Evolutionary conservation across 805 yeast genomes (phyloP).

Genomic region (Cyberlindnera saturnus): DNA sequence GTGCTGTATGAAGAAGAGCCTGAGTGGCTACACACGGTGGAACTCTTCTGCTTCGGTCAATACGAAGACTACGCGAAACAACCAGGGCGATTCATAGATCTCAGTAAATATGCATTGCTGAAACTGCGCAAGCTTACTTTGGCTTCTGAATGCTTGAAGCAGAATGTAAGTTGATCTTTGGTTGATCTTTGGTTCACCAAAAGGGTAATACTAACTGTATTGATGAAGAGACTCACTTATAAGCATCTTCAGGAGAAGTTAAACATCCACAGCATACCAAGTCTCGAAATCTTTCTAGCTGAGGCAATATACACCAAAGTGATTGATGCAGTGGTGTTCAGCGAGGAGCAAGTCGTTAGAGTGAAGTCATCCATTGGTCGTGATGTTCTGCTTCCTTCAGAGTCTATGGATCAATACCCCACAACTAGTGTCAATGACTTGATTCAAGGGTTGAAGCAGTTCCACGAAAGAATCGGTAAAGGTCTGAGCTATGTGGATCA

Average conservation of each 20-base stretch:
- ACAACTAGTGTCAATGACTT: constrained; percentile 8
- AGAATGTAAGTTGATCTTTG: constrained; percentile 7
- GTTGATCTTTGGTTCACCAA: background rate
- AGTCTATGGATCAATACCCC: constrained; percentile 4
- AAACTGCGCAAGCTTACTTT: constrained; percentile 20
- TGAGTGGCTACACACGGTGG: constrained; percentile 15
- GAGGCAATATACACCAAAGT: constrained; percentile 15
- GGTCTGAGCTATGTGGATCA: constrained; percentile 3
- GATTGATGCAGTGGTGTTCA: constrained; percentile 17
- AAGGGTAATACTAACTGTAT: too few species aligned
- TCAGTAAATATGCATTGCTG: constrained; percentile 9
- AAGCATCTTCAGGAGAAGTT: constrained; percentile 8
- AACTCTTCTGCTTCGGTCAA: constrained; percentile 23
- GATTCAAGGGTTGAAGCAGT: constrained; percentile 9
- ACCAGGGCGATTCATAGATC: constrained; percentile 7
- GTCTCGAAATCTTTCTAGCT: background rate
- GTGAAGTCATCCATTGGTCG: constrained; percentile 19
- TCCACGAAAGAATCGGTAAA: constrained; percentile 9
- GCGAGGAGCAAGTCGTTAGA: constrained; percentile 14
- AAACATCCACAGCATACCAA: background rate
- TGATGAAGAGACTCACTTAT: constrained; percentile 11
- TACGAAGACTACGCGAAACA: constrained; percentile 11
- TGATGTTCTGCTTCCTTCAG: constrained; percentile 17
- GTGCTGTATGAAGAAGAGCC: constrained; percentile 4
- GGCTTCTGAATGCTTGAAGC: constrained; percentile 13